phyloP scores from a whole-genome alignment of 192 early-diverging fungal genomes.

The Neocallimastix lanati region DNA sequence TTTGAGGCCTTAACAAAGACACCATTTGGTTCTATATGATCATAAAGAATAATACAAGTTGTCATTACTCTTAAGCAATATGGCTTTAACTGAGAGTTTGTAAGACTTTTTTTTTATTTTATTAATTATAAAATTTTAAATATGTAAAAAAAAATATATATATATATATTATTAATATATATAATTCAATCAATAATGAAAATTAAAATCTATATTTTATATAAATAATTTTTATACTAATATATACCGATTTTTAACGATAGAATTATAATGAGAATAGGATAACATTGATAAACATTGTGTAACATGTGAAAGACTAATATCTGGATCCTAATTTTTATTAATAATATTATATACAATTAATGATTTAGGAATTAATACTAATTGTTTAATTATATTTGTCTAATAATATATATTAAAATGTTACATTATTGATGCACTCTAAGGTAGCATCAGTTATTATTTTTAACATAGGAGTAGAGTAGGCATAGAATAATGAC shows the following conservation, averaged over 20 bases:
- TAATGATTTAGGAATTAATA: too few relatives aligned
- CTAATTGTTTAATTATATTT: too few relatives aligned
- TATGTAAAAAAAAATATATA: conserved; percentile 11
- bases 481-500: too few relatives aligned
- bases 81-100: conserved; percentile 32
- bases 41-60: conserved; percentile 73
- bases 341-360: too few relatives aligned
- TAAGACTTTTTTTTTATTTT: too few relatives aligned
- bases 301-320: conserved; percentile 16
- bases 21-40: conserved; percentile 66
- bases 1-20: conserved; percentile 56
- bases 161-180: too few relatives aligned
- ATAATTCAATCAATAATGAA: too few relatives aligned
- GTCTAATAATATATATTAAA: conserved; percentile 1
- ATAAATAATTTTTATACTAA: too few relatives aligned
- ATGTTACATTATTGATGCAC: conserved; percentile 38
- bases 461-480: too few relatives aligned
- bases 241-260: conserved; percentile 42
- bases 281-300: conserved; percentile 59
- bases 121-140: too few relatives aligned
- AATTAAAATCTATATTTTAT: too few relatives aligned
- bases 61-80: conserved; percentile 78
- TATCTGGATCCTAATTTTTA: not conserved
- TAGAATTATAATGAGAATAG: conserved; percentile 56
- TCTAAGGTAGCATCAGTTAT: conserved; percentile 63